Evolutionary conservation across 345 rosid species (phyloP).

Genomic region (Erysimum cheiranthoides): DNA sequence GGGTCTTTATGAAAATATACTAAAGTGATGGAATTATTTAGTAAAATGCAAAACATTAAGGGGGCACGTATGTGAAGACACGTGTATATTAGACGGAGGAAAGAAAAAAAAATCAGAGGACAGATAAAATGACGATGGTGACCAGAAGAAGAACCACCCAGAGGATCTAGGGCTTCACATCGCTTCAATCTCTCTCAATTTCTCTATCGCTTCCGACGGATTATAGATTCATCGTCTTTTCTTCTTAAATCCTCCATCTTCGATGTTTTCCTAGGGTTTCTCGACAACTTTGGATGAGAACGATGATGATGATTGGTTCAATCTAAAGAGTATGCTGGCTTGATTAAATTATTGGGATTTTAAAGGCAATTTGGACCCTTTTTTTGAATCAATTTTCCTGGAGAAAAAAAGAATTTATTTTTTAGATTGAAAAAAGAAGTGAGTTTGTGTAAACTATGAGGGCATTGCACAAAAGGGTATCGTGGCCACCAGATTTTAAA

Average conservation of each 20-base stretch:
- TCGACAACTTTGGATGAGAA: constrained; percentile 1
- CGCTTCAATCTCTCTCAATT: background rate
- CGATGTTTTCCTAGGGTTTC: constrained; percentile 38
- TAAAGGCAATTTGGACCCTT: constrained; percentile 32
- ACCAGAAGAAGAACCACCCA: constrained; percentile 34
- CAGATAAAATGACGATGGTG: constrained; percentile 41
- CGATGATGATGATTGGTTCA: constrained; percentile 33
- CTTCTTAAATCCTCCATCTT: constrained; percentile 10
- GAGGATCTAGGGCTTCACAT: constrained; percentile 52
- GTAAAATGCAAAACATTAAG: constrained; percentile 1
- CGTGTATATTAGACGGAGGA: constrained; percentile 40
- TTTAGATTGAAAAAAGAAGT: constrained; percentile 32
- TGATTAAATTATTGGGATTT: constrained; percentile 24
- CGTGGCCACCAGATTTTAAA: constrained; percentile 92
- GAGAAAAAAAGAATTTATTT: background rate
- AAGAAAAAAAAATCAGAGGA: constrained; percentile 14
- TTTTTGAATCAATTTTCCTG: constrained; percentile 6
- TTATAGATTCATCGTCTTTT: constrained; percentile 23
- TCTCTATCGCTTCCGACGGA: constrained; percentile 4
- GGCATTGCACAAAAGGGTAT: constrained; percentile 74
- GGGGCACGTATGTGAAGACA: constrained; percentile 32
- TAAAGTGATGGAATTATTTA: constrained; percentile 3
- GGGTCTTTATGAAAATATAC: constrained; percentile 7
- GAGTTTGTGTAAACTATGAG: constrained; percentile 65
- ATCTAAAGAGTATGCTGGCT: constrained; percentile 24